Evolutionary conservation across 352 stramenopile species (phyloP).

Genomic region (Phytophthora capsici): DNA sequence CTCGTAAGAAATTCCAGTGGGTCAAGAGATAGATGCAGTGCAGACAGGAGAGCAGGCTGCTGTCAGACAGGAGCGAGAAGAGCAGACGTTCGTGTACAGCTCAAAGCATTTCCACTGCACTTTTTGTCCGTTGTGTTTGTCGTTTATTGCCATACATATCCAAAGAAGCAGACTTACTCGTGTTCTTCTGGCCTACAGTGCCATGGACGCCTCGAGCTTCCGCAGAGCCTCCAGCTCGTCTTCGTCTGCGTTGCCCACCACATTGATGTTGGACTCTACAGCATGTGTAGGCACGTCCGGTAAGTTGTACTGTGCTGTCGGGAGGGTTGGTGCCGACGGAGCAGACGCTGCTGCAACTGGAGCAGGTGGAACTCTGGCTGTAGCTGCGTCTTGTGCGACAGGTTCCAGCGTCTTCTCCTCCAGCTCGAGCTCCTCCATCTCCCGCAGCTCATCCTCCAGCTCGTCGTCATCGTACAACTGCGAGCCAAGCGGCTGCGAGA

Average conservation of each 20-base stretch:
- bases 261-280: constrained; percentile 79
- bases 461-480: constrained; percentile 95
- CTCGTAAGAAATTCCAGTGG: constrained; percentile 98
- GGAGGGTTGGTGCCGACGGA: constrained; percentile 23
- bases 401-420: constrained; percentile 87
- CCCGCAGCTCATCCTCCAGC: constrained; percentile 93
- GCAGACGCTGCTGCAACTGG: constrained; percentile 33
- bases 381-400: constrained; percentile 28
- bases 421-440: constrained; percentile 93
- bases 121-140: constrained; percentile 17
- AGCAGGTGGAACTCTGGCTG: constrained; percentile 29
- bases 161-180: constrained; percentile 18
- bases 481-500: constrained; percentile 94
- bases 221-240: constrained; percentile 87
- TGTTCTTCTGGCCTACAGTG: constrained; percentile 52
- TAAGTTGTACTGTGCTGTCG: constrained; percentile 64
- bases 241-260: constrained; percentile 74
- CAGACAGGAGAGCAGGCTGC: constrained; percentile 15
- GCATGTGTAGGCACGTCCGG: constrained; percentile 81
- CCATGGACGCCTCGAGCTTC: constrained; percentile 88
- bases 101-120: constrained; percentile 22
- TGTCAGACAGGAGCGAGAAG: constrained; percentile 7
- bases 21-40: constrained; percentile 94
- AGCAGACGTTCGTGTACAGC: too few relatives aligned
- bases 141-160: constrained; percentile 47